Percentiles rank a stretch among this genome's conserved stretches.
Evolutionary conservation across 768 basidiomycete genomes (phyloP).

Genomic region (Hysterangium stoloniferum): DNA sequence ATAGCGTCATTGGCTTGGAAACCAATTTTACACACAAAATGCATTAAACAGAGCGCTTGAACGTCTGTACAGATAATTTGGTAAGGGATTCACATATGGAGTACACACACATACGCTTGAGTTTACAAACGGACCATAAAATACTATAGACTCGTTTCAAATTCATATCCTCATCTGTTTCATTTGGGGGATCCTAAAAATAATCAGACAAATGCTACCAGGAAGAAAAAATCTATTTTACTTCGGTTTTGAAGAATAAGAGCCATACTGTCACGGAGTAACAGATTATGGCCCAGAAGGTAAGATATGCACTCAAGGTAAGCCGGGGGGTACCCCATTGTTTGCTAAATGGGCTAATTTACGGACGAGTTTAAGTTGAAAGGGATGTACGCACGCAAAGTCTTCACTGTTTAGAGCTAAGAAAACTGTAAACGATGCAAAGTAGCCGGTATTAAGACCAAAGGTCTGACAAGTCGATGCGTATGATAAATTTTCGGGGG

Average conservation of each 20-base stretch:
- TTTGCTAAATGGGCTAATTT: constrained; percentile 27
- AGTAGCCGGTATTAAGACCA: constrained; percentile 91
- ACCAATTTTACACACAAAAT: constrained; percentile 89
- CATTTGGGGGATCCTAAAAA: constrained; percentile 65
- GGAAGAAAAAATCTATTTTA: constrained; percentile 28
- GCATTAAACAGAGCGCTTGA: constrained; percentile 77
- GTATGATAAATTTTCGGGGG: constrained; percentile 89
- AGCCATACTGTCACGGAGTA: constrained; percentile 86
- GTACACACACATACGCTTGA: constrained; percentile 62
- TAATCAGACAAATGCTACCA: background rate
- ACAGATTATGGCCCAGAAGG: constrained; percentile 79
- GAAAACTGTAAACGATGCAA: constrained; percentile 95
- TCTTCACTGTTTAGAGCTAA: constrained; percentile 92
- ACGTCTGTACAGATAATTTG: constrained; percentile 51
- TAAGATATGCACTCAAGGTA: constrained; percentile 70
- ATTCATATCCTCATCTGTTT: constrained; percentile 79
- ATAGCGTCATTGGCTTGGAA: constrained; percentile 92
- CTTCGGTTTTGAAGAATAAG: constrained; percentile 83
- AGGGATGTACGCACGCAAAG: constrained; percentile 54
- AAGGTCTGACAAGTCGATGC: constrained; percentile 98
- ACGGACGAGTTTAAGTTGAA: background rate
- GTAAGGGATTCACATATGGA: background rate
- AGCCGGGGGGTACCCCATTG: constrained; percentile 69
- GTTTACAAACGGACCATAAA: constrained; percentile 89
- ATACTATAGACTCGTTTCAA: constrained; percentile 85